These are phyloP conservation scores for Lentinula lateritia DNA, from an alignment of 768 basidiomycete species.

Conservation along the genomic window DNA sequence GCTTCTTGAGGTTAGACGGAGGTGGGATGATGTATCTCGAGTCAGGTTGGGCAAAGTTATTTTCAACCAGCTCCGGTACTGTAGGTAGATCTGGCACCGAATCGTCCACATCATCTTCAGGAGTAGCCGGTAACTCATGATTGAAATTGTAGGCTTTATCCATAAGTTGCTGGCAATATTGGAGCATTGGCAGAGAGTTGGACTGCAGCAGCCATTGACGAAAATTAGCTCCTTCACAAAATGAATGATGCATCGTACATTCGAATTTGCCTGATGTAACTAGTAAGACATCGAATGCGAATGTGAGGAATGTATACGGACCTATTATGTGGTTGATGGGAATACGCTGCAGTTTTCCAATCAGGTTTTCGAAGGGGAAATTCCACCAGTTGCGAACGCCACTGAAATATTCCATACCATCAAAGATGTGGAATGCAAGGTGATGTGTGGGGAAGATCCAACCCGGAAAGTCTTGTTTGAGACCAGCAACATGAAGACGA, in stretches of 20 bases:
- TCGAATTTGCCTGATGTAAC: conserved; percentile 5
- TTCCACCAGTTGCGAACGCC: conserved; percentile 18
- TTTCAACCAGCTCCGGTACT: not conserved
- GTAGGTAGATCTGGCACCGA: not conserved
- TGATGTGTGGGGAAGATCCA: conserved; percentile 1
- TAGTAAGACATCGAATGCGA: not conserved
- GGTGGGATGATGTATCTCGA: not conserved
- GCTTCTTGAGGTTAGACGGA: not conserved
- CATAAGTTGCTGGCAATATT: conserved; percentile 9
- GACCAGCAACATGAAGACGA: conserved; percentile 8
- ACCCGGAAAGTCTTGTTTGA: conserved; percentile 5
- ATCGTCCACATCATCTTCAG: not conserved
- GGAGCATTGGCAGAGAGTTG: conserved; percentile 5
- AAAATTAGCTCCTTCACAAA: conserved; percentile 10
- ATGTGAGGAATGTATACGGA: not conserved
- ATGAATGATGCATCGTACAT: conserved; percentile 10
- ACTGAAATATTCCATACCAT: conserved; percentile 9
- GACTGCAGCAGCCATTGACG: conserved; percentile 9
- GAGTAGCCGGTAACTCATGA: not conserved
- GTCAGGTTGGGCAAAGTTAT: not conserved
- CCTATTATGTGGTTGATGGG: conserved; percentile 19
- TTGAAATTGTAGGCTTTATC: conserved; percentile 8
- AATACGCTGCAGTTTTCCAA: conserved; percentile 15
- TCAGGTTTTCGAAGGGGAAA: conserved; percentile 19
- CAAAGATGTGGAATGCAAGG: conserved; percentile 11